A percentile compares a stretch with the other conserved stretches of the same genome.
Conservation (phyloP, 768 basidiomycete genomes). For the Bullera alba region DNA sequence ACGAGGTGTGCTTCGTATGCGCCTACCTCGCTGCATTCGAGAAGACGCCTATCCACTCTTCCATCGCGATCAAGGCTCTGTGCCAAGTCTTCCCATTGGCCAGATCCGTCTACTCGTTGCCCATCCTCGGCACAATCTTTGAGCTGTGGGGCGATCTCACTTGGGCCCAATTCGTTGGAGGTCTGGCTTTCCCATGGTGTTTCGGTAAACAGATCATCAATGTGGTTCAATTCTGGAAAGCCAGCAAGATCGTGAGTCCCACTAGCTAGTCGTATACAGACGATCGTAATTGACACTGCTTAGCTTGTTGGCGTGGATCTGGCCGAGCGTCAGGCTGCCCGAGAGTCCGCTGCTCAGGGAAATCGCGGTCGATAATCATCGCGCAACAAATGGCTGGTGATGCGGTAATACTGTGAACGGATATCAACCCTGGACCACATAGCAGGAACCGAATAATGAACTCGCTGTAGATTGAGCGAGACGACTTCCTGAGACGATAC, state of each 20-base stretch:
- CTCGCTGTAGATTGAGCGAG: no score
- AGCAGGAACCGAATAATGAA: no score
- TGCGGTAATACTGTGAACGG: no score
- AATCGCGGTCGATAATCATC: constrained; percentile 2
- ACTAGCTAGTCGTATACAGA: neutral
- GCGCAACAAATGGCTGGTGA: no score
- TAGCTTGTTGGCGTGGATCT: constrained; percentile 81
- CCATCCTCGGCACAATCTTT: constrained; percentile 19
- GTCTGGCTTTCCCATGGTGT: constrained; percentile 61
- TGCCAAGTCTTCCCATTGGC: constrained; percentile 22
- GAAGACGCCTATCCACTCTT: constrained; percentile 59
- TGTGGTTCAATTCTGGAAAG: constrained; percentile 95
- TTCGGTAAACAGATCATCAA: constrained; percentile 85
- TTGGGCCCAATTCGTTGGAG: constrained; percentile 69
- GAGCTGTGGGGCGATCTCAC: constrained; percentile 50
- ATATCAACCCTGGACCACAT: no score
- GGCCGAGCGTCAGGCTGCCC: constrained; percentile 57
- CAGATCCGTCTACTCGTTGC: constrained; percentile 4
- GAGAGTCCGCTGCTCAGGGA: constrained; percentile 21
- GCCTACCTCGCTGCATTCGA: constrained; percentile 90
- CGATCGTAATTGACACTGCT: neutral
- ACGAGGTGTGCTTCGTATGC: constrained; percentile 91
- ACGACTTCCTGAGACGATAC: no score
- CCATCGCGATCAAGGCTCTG: constrained; percentile 19
- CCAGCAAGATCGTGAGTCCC: constrained; percentile 53